Evolutionary conservation across 306 rosid genomes (phyloP).

Genomic region (Pyrus communis): DNA sequence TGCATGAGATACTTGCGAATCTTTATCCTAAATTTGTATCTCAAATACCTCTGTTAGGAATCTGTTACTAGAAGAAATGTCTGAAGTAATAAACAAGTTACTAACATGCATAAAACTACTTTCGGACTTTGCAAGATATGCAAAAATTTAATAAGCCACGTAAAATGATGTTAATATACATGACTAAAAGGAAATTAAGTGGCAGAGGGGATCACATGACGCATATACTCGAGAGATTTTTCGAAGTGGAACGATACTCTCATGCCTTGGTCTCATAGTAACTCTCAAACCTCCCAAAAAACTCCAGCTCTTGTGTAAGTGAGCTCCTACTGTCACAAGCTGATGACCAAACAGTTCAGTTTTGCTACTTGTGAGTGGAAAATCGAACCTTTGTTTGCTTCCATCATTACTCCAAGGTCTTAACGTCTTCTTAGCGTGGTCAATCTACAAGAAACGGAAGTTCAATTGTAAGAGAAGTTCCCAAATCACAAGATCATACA

Average conservation of each 20-base stretch:
- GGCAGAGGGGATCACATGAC: conserved; percentile 55
- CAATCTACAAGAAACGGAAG: conserved; percentile 32
- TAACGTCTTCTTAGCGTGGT: conserved; percentile 33
- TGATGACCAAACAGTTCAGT: conserved; percentile 30
- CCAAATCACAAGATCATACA: neutral
- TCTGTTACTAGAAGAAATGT: neutral
- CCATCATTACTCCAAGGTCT: conserved; percentile 26
- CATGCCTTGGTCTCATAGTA: conserved; percentile 41
- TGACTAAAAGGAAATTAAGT: neutral
- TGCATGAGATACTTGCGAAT: neutral
- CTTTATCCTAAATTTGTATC: neutral
- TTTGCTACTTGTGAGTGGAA: conserved; percentile 31
- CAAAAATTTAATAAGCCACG: neutral
- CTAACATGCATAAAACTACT: neutral
- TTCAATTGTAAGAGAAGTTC: conserved; percentile 7
- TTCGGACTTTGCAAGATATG: neutral
- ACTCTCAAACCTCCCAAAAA: conserved; percentile 71
- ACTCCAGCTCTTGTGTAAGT: conserved; percentile 51
- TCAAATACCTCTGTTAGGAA: neutral
- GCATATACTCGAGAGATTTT: conserved; percentile 42
- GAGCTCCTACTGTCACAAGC: conserved; percentile 17
- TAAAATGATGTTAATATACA: neutral
- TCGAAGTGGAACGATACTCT: conserved; percentile 22
- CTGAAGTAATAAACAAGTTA: neutral
- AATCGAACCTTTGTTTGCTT: conserved; percentile 22